Evolutionary conservation across 768 basidiomycete genomes (phyloP).

Genomic region (Daedaleopsis nitida): DNA sequence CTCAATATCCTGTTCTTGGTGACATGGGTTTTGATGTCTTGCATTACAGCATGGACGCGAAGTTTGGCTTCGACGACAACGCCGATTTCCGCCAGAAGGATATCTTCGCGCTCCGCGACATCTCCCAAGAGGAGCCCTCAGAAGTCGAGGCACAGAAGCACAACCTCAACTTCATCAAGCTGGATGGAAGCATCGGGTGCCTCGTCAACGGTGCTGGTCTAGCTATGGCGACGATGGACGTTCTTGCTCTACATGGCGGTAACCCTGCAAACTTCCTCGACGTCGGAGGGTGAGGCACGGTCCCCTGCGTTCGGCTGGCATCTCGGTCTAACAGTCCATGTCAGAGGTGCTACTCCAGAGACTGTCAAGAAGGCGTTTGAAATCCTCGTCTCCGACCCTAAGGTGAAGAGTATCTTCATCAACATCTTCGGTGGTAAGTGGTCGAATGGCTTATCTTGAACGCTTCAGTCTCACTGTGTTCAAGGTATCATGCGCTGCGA

Average conservation of each 20-base stretch:
- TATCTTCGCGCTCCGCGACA: slow-evolving; percentile 85
- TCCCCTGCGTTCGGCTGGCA: neutral
- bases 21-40: neutral
- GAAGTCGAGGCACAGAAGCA: slow-evolving; percentile 98
- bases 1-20: slow-evolving; percentile 1
- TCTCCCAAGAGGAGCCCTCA: slow-evolving; percentile 93
- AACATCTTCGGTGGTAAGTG: slow-evolving; percentile 92
- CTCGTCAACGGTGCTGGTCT: slow-evolving; percentile 98
- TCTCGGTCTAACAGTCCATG: neutral
- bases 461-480: neutral
- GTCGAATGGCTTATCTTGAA: neutral
- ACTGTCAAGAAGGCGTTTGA: slow-evolving; percentile 99
- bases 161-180: slow-evolving; percentile 97
- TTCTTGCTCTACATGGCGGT: slow-evolving; percentile 93
- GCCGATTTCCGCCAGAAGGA: slow-evolving; percentile 97
- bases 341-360: slow-evolving; percentile 95
- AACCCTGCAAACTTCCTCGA: slow-evolving; percentile 99
- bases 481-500: slow-evolving; percentile 98
- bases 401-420: slow-evolving; percentile 98
- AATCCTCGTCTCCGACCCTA: slow-evolving; percentile 85
- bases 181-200: slow-evolving; percentile 96
- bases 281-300: slow-evolving; percentile 78
- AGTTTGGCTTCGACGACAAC: slow-evolving; percentile 99
- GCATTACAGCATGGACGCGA: slow-evolving; percentile 93
- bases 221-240: slow-evolving; percentile 99